Percentiles rank a stretch among this genome's conserved stretches.
phyloP scores from a whole-genome alignment of 306 rosid species.

The Castanea sativa region DNA sequence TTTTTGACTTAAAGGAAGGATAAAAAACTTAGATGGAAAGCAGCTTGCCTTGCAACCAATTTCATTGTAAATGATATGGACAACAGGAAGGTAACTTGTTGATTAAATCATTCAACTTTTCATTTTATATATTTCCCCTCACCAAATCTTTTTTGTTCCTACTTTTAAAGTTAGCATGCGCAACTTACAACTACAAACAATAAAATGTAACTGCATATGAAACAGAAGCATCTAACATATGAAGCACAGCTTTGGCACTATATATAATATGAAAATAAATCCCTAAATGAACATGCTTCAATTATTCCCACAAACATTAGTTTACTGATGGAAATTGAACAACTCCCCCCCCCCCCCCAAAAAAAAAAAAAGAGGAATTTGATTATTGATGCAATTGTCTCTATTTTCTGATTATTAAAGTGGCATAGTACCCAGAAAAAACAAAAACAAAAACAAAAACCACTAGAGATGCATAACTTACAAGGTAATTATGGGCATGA shows the following conservation, averaged over 20 bases:
- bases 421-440: not conserved
- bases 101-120: not conserved
- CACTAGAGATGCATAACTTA: conserved; percentile 41
- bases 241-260: not conserved
- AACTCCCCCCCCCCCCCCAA: too few relatives aligned
- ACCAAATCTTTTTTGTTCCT: not conserved
- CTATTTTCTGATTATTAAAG: not conserved
- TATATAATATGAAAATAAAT: not conserved
- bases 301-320: not conserved
- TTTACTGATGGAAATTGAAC: not conserved
- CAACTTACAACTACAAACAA: not conserved
- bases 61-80: not conserved
- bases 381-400: not conserved
- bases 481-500: conserved; percentile 80
- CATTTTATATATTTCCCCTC: not conserved
- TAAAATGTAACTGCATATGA: not conserved
- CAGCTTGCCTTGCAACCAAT: not conserved
- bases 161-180: not conserved
- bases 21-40: not conserved
- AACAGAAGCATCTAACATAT: not conserved
- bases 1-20: not conserved
- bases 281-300: not conserved
- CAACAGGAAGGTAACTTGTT: not conserved
- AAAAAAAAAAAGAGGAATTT: not conserved
- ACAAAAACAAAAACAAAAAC: not conserved